These are phyloP conservation scores for Rhizopogon roseolus DNA, from an alignment of 768 basidiomycete genomes.

Conservation along the genomic window DNA sequence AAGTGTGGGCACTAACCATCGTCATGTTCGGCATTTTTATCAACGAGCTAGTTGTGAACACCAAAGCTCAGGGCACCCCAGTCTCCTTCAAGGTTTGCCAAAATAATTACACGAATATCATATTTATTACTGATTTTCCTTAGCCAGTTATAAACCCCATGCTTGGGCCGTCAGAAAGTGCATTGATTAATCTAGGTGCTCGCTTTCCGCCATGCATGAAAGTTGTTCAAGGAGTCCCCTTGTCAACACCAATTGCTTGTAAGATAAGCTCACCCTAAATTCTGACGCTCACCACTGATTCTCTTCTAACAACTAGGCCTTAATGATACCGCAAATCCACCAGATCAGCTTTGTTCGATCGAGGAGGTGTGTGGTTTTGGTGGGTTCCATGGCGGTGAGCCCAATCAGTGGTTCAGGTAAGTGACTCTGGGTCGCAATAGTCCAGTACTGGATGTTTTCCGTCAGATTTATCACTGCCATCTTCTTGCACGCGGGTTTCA, in stretches of 20 bases:
- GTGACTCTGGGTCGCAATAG: constrained; percentile 27
- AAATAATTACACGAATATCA: not conserved
- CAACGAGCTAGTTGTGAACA: constrained; percentile 80
- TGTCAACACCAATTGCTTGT: constrained; percentile 58
- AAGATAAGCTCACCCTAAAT: constrained; percentile 15
- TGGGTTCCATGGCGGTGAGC: constrained; percentile 45
- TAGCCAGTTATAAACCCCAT: constrained; percentile 83
- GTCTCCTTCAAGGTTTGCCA: constrained; percentile 74
- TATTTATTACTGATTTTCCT: constrained; percentile 5
- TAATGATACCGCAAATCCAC: constrained; percentile 82
- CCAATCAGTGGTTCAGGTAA: constrained; percentile 56
- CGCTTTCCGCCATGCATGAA: constrained; percentile 96
- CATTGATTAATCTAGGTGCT: constrained; percentile 83
- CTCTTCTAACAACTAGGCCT: constrained; percentile 42
- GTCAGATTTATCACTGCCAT: constrained; percentile 80
- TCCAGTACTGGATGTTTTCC: constrained; percentile 30
- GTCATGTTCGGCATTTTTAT: constrained; percentile 75
- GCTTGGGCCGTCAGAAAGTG: constrained; percentile 85
- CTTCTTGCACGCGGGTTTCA: constrained; percentile 91
- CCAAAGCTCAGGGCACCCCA: constrained; percentile 71
- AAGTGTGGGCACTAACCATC: constrained; percentile 61
- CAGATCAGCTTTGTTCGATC: constrained; percentile 63
- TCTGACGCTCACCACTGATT: constrained; percentile 7
- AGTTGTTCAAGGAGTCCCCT: constrained; percentile 48
- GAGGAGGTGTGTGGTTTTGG: constrained; percentile 89